Conservation (phyloP, 257 asterid genomes). For the Solanum chaucha region DNA sequence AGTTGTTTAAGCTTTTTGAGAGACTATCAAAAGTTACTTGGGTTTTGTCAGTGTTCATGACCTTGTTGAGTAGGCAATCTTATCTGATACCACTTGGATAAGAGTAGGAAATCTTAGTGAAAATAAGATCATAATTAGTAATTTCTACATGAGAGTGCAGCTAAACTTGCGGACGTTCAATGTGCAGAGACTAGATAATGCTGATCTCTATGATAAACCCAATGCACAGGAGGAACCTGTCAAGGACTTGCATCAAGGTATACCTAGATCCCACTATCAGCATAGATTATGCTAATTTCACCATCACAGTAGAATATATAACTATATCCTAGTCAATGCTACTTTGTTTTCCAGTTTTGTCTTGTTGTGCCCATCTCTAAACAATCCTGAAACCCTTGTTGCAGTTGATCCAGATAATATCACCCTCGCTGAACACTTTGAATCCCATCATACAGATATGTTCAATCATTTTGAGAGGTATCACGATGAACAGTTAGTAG, state of each 20-base stretch:
- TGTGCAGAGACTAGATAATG: conserved; percentile 61
- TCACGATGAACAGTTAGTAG: not conserved
- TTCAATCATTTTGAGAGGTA: conserved; percentile 80
- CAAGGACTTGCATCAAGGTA: conserved; percentile 78
- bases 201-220: conserved; percentile 39
- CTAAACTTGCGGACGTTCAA: not conserved
- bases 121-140: not conserved
- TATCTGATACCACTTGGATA: not conserved
- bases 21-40: not conserved
- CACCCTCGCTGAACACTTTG: conserved; percentile 49
- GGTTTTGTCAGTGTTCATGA: not conserved
- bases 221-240: conserved; percentile 25
- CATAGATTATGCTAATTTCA: not conserved
- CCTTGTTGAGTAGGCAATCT: not conserved
- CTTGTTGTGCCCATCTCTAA: not conserved
- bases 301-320: not conserved
- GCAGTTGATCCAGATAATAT: conserved; percentile 54
- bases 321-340: not conserved
- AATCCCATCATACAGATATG: conserved; percentile 28
- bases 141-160: not conserved
- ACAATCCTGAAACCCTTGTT: conserved; percentile 5
- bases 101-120: not conserved
- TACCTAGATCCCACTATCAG: not conserved
- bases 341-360: not conserved
- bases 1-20: not conserved